A percentile compares a stretch with the other conserved stretches of the same genome.
These are phyloP conservation scores for Penicillium freii DNA, from an alignment of 2,329 filamentous ascomycete species.

Conservation along the genomic window DNA sequence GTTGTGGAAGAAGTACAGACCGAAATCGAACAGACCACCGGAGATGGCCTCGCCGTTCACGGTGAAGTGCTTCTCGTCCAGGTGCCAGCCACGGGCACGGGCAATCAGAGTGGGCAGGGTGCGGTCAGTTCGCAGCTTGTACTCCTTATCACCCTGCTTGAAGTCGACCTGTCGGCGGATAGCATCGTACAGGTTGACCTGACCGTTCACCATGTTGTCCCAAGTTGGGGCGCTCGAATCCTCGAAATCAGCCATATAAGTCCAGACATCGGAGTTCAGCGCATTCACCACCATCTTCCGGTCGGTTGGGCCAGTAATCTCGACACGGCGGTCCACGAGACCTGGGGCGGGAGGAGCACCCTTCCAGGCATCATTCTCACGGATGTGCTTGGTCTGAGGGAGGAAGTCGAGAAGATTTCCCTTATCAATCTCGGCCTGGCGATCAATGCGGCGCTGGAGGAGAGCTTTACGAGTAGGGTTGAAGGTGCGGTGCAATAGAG, in stretches of 20 bases:
- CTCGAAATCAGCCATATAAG: slow-evolving; percentile 99
- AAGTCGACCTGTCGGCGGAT: slow-evolving; percentile 94
- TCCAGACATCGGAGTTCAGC: slow-evolving; percentile 92
- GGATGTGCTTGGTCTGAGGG: slow-evolving; percentile 91
- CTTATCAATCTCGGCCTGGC: slow-evolving; percentile 90
- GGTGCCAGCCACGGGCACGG: slow-evolving; percentile 92
- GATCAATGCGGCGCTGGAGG: slow-evolving; percentile 77
- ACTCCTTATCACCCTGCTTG: slow-evolving; percentile 91
- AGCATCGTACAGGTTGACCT: slow-evolving; percentile 96
- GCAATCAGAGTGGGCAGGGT: slow-evolving; percentile 87
- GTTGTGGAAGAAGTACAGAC: slow-evolving; percentile 99
- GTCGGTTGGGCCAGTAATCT: slow-evolving; percentile 96
- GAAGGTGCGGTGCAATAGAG: slow-evolving; percentile 92
- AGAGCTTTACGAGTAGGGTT: slow-evolving; percentile 84
- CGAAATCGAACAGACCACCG: slow-evolving; percentile 91
- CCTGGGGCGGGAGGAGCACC: slow-evolving; percentile 88
- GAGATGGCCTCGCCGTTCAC: slow-evolving; percentile 94
- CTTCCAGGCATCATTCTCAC: slow-evolving; percentile 91
- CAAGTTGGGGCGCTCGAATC: slow-evolving; percentile 95
- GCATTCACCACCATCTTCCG: slow-evolving; percentile 99
- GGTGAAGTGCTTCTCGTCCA: slow-evolving; percentile 97
- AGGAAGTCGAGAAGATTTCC: slow-evolving; percentile 90
- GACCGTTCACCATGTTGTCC: slow-evolving; percentile 99
- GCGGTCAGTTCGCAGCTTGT: slow-evolving; percentile 92
- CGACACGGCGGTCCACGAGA: slow-evolving; percentile 86